These are phyloP conservation scores for Paxillus ammoniavirescens DNA, from an alignment of 768 basidiomycete species.

Conservation along the genomic window DNA sequence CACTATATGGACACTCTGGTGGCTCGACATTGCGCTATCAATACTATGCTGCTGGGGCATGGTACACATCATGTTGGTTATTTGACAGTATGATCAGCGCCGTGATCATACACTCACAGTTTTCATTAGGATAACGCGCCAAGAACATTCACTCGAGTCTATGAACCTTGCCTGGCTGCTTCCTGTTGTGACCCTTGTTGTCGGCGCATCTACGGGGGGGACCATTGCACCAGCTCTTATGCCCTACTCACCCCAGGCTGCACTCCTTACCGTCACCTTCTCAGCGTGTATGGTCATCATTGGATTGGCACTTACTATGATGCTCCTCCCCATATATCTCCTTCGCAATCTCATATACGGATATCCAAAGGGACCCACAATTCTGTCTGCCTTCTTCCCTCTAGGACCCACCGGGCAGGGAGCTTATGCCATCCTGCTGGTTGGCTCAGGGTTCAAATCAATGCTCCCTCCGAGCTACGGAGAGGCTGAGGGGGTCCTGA, in stretches of 20 bases:
- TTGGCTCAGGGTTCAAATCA: conserved; percentile 47
- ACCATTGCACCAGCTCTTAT: conserved; percentile 52
- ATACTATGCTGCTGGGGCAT: conserved; percentile 58
- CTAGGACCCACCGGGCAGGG: conserved; percentile 73
- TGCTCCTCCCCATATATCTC: conserved; percentile 67
- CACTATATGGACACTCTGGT: conserved; percentile 65
- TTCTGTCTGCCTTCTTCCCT: conserved; percentile 69
- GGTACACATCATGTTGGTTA: conserved; percentile 63
- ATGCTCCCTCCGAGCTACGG: conserved; percentile 36
- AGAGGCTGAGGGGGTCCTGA: conserved; percentile 35
- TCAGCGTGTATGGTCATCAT: conserved; percentile 56
- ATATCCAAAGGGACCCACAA: conserved; percentile 43
- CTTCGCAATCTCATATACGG: conserved; percentile 58
- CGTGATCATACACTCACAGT: conserved; percentile 8
- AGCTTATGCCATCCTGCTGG: conserved; percentile 53
- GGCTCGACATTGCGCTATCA: conserved; percentile 59
- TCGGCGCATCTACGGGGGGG: conserved; percentile 67
- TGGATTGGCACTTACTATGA: conserved; percentile 58
- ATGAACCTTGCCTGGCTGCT: conserved; percentile 73
- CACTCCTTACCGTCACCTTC: conserved; percentile 52
- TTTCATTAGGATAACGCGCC: conserved; percentile 49
- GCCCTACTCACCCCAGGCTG: conserved; percentile 42
- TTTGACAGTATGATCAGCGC: conserved; percentile 18
- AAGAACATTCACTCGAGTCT: conserved; percentile 51
- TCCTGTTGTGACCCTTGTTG: conserved; percentile 72